phyloP scores from a whole-genome alignment of 1,284 basidiomycete species.

The Trametes versicolor region DNA sequence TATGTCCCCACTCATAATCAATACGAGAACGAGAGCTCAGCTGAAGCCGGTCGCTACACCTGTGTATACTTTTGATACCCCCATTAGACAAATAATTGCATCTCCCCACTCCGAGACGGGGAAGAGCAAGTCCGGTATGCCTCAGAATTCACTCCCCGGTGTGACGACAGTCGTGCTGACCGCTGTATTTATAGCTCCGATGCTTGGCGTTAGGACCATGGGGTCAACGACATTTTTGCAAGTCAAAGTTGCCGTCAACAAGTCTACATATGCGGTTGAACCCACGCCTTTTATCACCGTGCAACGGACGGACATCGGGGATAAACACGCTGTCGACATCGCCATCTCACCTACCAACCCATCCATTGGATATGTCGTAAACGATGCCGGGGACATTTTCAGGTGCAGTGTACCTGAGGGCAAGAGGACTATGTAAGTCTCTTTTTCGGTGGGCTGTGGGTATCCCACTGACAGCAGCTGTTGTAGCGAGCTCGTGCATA shows the following conservation, averaged over 20 bases:
- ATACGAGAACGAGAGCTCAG: constrained; percentile 40
- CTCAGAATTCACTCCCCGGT: not conserved
- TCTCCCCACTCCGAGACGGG: constrained; percentile 22
- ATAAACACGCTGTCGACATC: constrained; percentile 54
- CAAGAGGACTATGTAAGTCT: constrained; percentile 29
- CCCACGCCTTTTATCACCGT: constrained; percentile 42
- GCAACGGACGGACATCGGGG: constrained; percentile 51
- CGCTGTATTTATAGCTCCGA: constrained; percentile 12
- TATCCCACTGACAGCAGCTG: not conserved
- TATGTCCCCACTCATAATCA: constrained; percentile 54
- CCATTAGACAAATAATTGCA: constrained; percentile 45
- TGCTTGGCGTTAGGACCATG: constrained; percentile 38
- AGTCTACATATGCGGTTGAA: constrained; percentile 15
- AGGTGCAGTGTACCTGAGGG: constrained; percentile 39
- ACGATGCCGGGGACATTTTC: constrained; percentile 57
- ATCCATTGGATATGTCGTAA: constrained; percentile 49
- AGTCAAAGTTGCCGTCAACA: constrained; percentile 18
- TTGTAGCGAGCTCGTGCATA: constrained; percentile 31
- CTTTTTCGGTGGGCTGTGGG: not conserved
- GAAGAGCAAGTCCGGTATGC: constrained; percentile 17
- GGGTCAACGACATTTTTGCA: constrained; percentile 29
- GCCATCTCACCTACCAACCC: constrained; percentile 22
- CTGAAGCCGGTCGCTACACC: constrained; percentile 56
- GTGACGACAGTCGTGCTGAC: not conserved
- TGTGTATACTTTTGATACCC: constrained; percentile 61